Conservation (phyloP, 305 asterid genomes). For the Coffea humblotiana region DNA sequence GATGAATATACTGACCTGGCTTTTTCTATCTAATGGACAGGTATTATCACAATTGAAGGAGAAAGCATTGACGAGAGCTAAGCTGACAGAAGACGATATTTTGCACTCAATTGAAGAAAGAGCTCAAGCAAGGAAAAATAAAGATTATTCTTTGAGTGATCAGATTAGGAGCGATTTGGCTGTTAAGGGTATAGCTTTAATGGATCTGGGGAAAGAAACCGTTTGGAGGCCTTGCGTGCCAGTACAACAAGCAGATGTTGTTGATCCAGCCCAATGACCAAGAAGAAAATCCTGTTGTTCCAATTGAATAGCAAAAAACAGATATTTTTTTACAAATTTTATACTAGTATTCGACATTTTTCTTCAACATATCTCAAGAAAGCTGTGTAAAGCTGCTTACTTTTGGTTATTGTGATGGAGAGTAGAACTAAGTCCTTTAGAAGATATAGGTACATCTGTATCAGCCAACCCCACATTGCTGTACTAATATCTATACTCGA, state of each 20-base stretch:
- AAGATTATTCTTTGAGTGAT: constrained; percentile 61
- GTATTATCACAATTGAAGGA: constrained; percentile 68
- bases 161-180: constrained; percentile 61
- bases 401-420: background rate
- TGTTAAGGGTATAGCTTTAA: constrained; percentile 67
- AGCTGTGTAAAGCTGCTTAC: background rate
- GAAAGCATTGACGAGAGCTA: constrained; percentile 71
- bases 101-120: constrained; percentile 56
- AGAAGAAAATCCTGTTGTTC: background rate
- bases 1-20: background rate
- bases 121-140: constrained; percentile 53
- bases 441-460: background rate
- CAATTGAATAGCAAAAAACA: background rate
- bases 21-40: constrained; percentile 28
- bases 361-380: background rate
- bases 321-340: too few species aligned
- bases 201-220: constrained; percentile 77
- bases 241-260: constrained; percentile 32
- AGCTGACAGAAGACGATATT: constrained; percentile 59
- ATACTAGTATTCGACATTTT: background rate
- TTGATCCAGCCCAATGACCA: background rate
- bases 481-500: background rate
- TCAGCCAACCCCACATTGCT: background rate
- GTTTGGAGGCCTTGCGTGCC: constrained; percentile 85
- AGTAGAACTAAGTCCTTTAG: background rate